Evolutionary conservation across 495 filamentous ascomycete species (phyloP), one percentile per base, ranked within the genome.

Genomic region (Bathelium albidoporum): DNA sequence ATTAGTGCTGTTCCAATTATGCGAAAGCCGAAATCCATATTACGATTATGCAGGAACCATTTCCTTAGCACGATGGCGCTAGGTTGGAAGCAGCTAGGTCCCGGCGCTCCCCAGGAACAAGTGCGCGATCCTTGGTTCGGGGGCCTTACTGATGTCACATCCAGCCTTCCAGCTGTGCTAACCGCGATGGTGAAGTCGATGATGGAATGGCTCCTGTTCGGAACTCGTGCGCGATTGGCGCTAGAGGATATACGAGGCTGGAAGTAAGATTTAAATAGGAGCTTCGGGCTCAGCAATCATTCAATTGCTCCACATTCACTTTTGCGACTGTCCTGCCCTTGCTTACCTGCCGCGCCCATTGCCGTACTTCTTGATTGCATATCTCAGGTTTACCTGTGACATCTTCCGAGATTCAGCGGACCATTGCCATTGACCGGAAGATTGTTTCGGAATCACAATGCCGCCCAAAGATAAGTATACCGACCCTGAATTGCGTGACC

Each of bases 381-480:
- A n/a, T n/a, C n/a, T n/a, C n/a, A n/a, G n/a, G n/a, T n/a, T n/a
- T n/a, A n/a, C n/a, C n/a, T n/a, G n/a, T n/a, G n/a, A n/a, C n/a
- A n/a, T n/a, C n/a, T n/a, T n/a, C n/a, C n/a, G n/a, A n/a, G n/a
- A n/a, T n/a, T n/a, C n/a, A n/a, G n/a, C n/a, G n/a, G n/a, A n/a
- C n/a, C n/a, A n/a, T n/a, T n/a, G n/a, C n/a, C n/a, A n/a, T n/a
- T n/a, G n/a, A n/a, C n/a, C n/a, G n/a, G n/a, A n/a, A n/a, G n/a
- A n/a, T n/a, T n/a, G n/a, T n/a, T n/a, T n/a, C n/a, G n/a, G 1
- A 49, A 20, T n/a, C 20, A 73, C 59, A 41, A 81, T 81, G 79
- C 70, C 78, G 18, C 68, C 77, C 9, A 74, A 74, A 60, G 76
- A 78, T 59, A 81, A 80, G 43, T 81, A 80, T 64, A 77, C 74